Percentiles rank a stretch among this genome's conserved stretches.
phyloP scores from a whole-genome alignment of 139 green algal genomes.

The Mesostigma viride region DNA sequence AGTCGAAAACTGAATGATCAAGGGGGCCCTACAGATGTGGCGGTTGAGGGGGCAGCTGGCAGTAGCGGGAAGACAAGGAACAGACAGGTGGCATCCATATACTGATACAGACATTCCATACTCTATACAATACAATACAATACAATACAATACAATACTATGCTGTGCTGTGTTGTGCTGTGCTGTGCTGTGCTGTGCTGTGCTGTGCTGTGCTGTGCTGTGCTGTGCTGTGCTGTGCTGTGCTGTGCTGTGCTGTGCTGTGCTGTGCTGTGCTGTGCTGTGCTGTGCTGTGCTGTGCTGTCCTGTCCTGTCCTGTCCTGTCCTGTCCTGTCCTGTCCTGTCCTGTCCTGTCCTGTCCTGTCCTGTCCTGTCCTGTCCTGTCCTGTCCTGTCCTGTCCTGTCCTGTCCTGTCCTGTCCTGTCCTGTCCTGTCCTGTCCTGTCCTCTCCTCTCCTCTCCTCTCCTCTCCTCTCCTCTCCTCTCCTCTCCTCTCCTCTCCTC shows the following conservation, averaged over 20 bases:
- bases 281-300: conserved; percentile 13
- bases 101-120: no score
- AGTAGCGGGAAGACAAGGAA: no score
- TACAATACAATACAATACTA: no score
- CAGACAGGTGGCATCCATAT: no score
- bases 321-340: no score
- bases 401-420: neutral
- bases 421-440: neutral
- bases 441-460: conserved; percentile 1
- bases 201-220: conserved; percentile 10
- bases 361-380: neutral
- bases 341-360: no score
- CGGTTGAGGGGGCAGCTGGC: no score
- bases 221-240: conserved; percentile 17
- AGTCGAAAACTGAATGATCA: no score
- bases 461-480: neutral
- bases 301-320: no score
- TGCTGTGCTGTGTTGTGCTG: neutral
- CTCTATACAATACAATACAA: no score
- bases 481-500: neutral
- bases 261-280: conserved; percentile 16
- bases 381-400: neutral
- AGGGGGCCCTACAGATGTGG: no score
- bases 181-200: conserved; percentile 4
- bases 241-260: conserved; percentile 17